Evolutionary conservation across 345 rosid genomes (phyloP), one percentile per base, ranked within the genome.

Genomic region (Isatis tinctoria): DNA sequence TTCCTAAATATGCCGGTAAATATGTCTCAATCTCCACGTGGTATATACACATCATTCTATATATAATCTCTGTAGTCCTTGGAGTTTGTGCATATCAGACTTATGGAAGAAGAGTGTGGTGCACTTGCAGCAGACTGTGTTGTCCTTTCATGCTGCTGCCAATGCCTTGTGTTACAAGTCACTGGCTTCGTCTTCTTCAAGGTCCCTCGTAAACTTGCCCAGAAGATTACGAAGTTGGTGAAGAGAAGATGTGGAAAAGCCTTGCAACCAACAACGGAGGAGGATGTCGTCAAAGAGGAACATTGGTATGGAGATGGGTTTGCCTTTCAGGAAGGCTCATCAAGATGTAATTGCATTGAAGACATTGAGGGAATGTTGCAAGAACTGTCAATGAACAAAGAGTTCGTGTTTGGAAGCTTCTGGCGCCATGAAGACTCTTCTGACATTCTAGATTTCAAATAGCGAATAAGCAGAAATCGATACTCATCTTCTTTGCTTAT

Each of bases 361-460:
- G 90, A 88, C 57, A 82, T 85, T 40, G 98, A 87, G 70, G 76
- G 40, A 73, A 86, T 78, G 54, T 69, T 90, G 69, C 85, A 83
- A 62, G 97, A 85, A 30, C 69, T 85, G 30, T 84, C 79, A 1
- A 59, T 58, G 54, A 85, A 80, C 64, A 90, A 96, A 33, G 84
- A 79, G 82, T 82, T 93, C 60, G 84, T 85, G 45, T 93, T 93
- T 74, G 98, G 96, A 79, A 90, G 96, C 87, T 93, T 93, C 75
- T 87, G 98, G 98, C 85, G 85, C 8, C 79, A 85, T 27, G 78
- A 75, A 39, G 66, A 60, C 28, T 37, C 71, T 37, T 35, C 72
- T 63, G 70, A 45, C 28, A 44, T 41, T 62, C 6, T 51, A 14
- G 10, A 66, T 67, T 40, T 37, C 74, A 60, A 60, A 49, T 68